Evolutionary conservation across 1,139 yeast species (phyloP).

Genomic region (Candida gigantensis): DNA sequence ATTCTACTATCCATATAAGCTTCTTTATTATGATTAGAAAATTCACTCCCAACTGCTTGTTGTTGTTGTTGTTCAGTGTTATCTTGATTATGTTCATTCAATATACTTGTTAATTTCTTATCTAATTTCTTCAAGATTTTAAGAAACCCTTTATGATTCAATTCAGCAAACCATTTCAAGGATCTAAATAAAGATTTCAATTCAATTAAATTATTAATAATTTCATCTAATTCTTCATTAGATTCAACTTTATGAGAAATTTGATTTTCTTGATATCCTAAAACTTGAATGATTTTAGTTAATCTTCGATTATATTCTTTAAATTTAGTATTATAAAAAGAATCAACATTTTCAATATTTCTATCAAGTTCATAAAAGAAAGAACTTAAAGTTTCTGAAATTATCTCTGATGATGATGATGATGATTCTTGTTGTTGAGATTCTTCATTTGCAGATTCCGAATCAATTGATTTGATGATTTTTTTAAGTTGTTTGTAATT

Average conservation of each 20-base stretch:
- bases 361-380: conserved; percentile 82
- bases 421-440: no score
- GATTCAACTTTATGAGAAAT: conserved; percentile 37
- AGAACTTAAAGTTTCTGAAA: conserved; percentile 48
- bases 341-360: conserved; percentile 79
- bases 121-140: conserved; percentile 91
- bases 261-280: conserved; percentile 29
- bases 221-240: conserved; percentile 74
- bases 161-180: conserved; percentile 90
- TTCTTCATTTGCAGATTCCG: no score
- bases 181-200: conserved; percentile 77
- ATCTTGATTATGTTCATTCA: conserved; percentile 12
- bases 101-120: conserved; percentile 57
- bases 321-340: conserved; percentile 71
- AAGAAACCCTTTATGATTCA: conserved; percentile 85
- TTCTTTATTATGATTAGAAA: conserved; percentile 66
- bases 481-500: conserved; percentile 86
- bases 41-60: conserved; percentile 12
- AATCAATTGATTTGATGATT: conserved; percentile 58
- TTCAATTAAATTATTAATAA: conserved; percentile 73
- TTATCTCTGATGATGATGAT: conserved; percentile 30
- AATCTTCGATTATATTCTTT: conserved; percentile 74
- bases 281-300: conserved; percentile 42
- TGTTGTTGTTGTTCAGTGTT: no score
- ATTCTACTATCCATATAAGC: conserved; percentile 70